phyloP scores from a whole-genome alignment of 768 basidiomycete genomes.

The Phlegmacium glaucopus region DNA sequence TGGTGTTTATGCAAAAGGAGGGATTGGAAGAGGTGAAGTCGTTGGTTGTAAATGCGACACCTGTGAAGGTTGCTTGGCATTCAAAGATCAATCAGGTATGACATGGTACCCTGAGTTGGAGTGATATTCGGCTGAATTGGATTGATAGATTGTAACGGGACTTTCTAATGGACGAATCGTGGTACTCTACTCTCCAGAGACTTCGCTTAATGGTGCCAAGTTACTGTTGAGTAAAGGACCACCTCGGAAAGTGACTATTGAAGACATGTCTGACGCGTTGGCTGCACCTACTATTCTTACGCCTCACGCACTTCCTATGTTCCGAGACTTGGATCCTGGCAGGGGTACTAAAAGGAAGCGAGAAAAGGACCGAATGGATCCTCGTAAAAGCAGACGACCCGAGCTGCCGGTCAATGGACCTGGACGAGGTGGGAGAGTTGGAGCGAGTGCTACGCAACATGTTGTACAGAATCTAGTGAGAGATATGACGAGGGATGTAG shows the following conservation, averaged over 20 bases:
- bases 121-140: constrained; percentile 12
- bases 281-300: constrained; percentile 87
- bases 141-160: constrained; percentile 75
- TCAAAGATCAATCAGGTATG: constrained; percentile 95
- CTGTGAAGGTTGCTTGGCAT: constrained; percentile 93
- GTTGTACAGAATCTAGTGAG: constrained; percentile 93
- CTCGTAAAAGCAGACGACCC: constrained; percentile 88
- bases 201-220: constrained; percentile 91
- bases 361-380: constrained; percentile 86
- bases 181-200: constrained; percentile 89
- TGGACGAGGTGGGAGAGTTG: constrained; percentile 90
- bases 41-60: constrained; percentile 68
- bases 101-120: constrained; percentile 14
- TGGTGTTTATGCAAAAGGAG: constrained; percentile 72
- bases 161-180: constrained; percentile 85
- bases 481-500: constrained; percentile 88
- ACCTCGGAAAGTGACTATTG: constrained; percentile 73
- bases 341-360: constrained; percentile 82
- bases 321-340: constrained; percentile 75
- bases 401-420: constrained; percentile 92
- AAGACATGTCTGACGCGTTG: constrained; percentile 86
- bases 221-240: constrained; percentile 86
- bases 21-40: constrained; percentile 66
- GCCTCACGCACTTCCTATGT: constrained; percentile 91
- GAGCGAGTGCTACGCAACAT: constrained; percentile 96